Evolutionary conservation across 495 filamentous ascomycete genomes (phyloP).

Genomic region (Monascus purpureus): DNA sequence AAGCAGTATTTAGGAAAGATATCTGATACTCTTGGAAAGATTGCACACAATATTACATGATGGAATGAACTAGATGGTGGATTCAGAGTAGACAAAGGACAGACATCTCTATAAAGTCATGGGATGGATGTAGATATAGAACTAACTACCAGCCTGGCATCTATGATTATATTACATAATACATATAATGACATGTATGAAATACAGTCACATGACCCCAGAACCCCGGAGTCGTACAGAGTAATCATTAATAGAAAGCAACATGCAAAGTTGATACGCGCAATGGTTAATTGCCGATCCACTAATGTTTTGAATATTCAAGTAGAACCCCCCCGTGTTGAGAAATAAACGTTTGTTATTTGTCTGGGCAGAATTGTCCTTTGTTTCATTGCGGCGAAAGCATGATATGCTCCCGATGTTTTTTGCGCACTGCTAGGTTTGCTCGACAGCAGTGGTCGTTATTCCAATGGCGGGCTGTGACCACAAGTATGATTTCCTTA

Average conservation of each 20-base stretch:
- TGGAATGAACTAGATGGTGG: background rate
- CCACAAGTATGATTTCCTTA: slow-evolving; percentile 11
- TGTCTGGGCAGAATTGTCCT: too few relatives aligned
- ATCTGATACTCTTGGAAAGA: too few relatives aligned
- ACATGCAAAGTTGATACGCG: too few relatives aligned
- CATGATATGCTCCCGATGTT: slow-evolving; percentile 20
- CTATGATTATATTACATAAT: slow-evolving; percentile 22
- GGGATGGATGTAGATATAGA: background rate
- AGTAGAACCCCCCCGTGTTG: too few relatives aligned
- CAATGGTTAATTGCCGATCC: too few relatives aligned
- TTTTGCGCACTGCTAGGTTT: slow-evolving; percentile 11
- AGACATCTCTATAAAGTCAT: background rate
- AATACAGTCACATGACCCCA: background rate
- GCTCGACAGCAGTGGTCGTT: slow-evolving; percentile 2
- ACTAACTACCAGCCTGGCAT: slow-evolving; percentile 23
- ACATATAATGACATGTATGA: background rate
- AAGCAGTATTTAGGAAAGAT: too few relatives aligned
- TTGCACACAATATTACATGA: too few relatives aligned
- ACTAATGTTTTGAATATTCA: too few relatives aligned
- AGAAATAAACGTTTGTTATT: too few relatives aligned
- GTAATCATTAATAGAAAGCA: too few relatives aligned
- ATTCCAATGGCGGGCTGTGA: slow-evolving; percentile 12
- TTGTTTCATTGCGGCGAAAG: too few relatives aligned
- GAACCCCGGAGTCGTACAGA: too few relatives aligned
- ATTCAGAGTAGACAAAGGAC: background rate